Evolutionary conservation across 768 basidiomycete species (phyloP), one percentile per base, ranked within the genome.

Genomic region (Panaeolus cyanescens): DNA sequence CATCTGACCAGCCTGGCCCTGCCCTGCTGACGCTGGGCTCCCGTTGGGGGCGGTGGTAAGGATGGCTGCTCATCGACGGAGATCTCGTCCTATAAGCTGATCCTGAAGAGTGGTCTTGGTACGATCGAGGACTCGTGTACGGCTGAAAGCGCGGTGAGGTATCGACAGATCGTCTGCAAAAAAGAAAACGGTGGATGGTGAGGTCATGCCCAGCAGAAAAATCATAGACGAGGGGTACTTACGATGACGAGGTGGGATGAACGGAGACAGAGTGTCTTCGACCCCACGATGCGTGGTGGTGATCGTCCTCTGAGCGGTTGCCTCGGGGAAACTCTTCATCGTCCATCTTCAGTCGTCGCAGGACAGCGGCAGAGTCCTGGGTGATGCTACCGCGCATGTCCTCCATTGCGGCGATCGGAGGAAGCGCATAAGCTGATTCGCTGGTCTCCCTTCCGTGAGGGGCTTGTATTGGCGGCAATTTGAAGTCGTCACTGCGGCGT

Each of bases 401-500:
- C 70, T 90, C 89, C 65, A 92, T 73, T 0, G 87, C 84, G 6
- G 89, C 86, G 59, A 90, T 90, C 0, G 89, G 87, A 1, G 88
- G 89, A 3, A 90, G 69, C 1, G 87, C 83, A 62, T 87, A 87
- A 1, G 77, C 73, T 1, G 80, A 71, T 15, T 73, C 72, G 28
- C 67, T 73, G 15, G 72, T 64, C 39, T 67, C 68, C 59, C 64
- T 64, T 30, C 66, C 65, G 25, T 68, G 60, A 12, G 74, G 71
- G 2, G 72, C 67, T 53, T 77, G 74, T 37, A 83, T 76, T 17
- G 81, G 83, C 7, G 83, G 75, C 3, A 82, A 70, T 5, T 71
- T 77, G 28, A 81, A 76, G 10, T 69, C 68, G 32, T 81, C 75
- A 5, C 70, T 62, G 17, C 68, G 66, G 32, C 34, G 42, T 6